phyloP scores from a whole-genome alignment of 768 basidiomycete species.

The Cyathus striatus region DNA sequence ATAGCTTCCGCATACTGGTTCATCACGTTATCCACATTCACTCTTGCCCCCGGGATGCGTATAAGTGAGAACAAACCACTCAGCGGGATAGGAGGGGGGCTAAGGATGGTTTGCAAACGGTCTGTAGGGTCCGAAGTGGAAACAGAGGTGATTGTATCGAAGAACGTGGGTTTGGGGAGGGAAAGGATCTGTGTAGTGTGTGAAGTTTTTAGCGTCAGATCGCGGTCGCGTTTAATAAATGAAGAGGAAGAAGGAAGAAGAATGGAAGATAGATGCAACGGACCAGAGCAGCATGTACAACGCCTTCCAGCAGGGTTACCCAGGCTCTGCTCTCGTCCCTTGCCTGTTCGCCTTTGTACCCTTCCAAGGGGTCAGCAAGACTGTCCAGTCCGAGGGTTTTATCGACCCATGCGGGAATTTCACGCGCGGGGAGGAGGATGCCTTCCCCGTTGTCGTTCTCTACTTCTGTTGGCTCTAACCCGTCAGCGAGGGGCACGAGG shows the following conservation, averaged over 20 bases:
- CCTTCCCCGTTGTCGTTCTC: slow-evolving; percentile 21
- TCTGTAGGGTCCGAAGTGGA: slow-evolving; percentile 18
- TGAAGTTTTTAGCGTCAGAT: slow-evolving; percentile 1
- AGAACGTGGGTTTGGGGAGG: slow-evolving; percentile 37
- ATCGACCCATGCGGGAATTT: slow-evolving; percentile 76
- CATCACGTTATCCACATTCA: slow-evolving; percentile 46
- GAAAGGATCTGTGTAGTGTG: slow-evolving; percentile 38
- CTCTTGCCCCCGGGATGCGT: slow-evolving; percentile 53
- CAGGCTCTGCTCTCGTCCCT: slow-evolving; percentile 78
- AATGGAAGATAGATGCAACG: slow-evolving; percentile 14
- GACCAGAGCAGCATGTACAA: slow-evolving; percentile 74
- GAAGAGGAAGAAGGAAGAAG: slow-evolving; percentile 2
- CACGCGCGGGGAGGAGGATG: slow-evolving; percentile 56
- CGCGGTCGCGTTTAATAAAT: neutral
- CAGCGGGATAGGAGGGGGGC: slow-evolving; percentile 64
- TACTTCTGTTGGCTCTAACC: slow-evolving; percentile 18
- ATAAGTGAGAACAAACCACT: slow-evolving; percentile 64
- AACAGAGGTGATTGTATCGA: slow-evolving; percentile 37
- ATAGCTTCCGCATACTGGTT: slow-evolving; percentile 69
- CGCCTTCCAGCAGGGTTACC: slow-evolving; percentile 73
- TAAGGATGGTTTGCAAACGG: slow-evolving; percentile 45
- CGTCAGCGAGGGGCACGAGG: slow-evolving; percentile 40
- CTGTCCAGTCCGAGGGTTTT: slow-evolving; percentile 33
- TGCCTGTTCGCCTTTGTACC: slow-evolving; percentile 55
- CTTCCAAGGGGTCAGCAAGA: slow-evolving; percentile 48